Evolutionary conservation across 2,329 filamentous ascomycete genomes (phyloP), one percentile per base, ranked within the genome.

Genomic region (Nothopassalora personata): DNA sequence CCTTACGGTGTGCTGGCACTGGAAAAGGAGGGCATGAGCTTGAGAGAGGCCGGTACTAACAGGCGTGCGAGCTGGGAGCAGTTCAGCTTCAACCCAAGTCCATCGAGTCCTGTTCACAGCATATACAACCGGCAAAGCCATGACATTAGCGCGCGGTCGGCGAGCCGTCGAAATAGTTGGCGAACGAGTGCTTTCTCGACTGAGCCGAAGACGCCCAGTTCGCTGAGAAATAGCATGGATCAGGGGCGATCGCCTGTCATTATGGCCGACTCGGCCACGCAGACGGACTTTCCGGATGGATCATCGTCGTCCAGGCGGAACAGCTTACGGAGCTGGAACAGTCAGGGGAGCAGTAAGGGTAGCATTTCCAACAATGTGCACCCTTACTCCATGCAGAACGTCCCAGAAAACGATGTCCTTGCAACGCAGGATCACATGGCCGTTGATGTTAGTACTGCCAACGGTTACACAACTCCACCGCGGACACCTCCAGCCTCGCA

Each of bases 1-100:
- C 93, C 93, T 0, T 97, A 90, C 70, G 93, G 93, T 27, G 89
- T 97, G 28, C 83, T 92, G 64, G 92, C 93, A 7, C 77, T 97
- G n/a, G 91, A 96, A 71, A 87, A 91, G 78, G 89, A 91, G 61
- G 93, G 93, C 2, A 78, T 97, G 57, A 90, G 93, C 67, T 94
- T 97, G 65, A 84, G 89, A 54, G 92, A 97, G 76, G 92, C 92
- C n/a, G 91, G 91, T 34, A 88, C 87, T 2, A 84, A 86, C 53
- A 80, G 84, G 56, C 81, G 90, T 57, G 90, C 91, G 2, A 80
- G 83, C 27, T 91, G 87, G 76, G 90, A 87, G 59, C 84, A 88
- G 66, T 95, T 97, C 72, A 90, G 93, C 69, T 94, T 90, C 74
- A 86, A 86, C 65, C 89, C 90, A 3, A 85, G 81, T 54, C 88